Percentiles rank a stretch among this genome's conserved stretches.
Conservation (phyloP, 2,329 filamentous ascomycete genomes). For the Penicillium paneum region DNA sequence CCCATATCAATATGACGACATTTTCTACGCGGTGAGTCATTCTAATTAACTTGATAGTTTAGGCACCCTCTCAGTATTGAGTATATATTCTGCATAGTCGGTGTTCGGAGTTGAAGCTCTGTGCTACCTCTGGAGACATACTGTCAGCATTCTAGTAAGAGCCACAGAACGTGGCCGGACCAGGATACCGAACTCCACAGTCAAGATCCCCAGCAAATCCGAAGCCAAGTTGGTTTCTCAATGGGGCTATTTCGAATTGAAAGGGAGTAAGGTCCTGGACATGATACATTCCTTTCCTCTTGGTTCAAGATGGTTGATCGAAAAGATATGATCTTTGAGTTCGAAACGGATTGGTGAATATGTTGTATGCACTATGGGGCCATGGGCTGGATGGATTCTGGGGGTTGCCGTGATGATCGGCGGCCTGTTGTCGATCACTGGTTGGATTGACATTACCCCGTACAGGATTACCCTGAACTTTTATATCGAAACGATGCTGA, state of each 20-base stretch:
- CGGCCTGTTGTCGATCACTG: slow-evolving; percentile 3
- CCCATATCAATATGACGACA: not conserved
- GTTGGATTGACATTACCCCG: not conserved
- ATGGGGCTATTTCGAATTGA: not conserved
- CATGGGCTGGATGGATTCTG: not conserved
- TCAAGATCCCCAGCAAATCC: not conserved
- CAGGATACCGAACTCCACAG: not conserved
- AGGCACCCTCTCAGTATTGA: not conserved
- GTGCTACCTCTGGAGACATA: not conserved
- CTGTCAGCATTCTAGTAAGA: slow-evolving; percentile 2
- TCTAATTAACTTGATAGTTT: no score
- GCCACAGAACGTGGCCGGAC: slow-evolving; percentile 5
- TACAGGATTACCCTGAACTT: not conserved
- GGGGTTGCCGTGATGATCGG: not conserved
- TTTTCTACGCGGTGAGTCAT: not conserved
- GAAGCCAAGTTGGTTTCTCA: not conserved
- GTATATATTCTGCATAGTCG: not conserved
- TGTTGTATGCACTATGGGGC: not conserved
- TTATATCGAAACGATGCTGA: not conserved
- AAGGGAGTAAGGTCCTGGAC: not conserved
- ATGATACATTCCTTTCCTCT: not conserved
- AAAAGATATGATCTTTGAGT: not conserved
- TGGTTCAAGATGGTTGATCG: not conserved
- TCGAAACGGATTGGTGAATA: not conserved
- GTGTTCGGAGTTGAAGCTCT: not conserved